Conservation (phyloP, 1,139 yeast species). For the Candida tetrigidarum region DNA sequence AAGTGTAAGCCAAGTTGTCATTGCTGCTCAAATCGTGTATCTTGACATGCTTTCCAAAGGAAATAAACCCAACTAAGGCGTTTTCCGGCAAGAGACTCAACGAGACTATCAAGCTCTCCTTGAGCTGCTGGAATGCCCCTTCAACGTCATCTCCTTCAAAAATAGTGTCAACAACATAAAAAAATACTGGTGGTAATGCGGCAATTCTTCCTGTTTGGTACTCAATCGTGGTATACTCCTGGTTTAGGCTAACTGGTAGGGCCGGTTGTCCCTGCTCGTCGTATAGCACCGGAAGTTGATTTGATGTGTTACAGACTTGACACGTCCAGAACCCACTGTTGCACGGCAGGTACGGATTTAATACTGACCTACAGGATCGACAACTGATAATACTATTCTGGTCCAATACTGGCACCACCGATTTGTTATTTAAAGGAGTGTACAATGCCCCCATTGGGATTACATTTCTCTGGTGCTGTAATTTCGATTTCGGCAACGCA, state of each 20-base stretch:
- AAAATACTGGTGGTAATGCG: constrained; percentile 53
- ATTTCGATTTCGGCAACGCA: constrained; percentile 65
- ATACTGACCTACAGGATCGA: constrained; percentile 60
- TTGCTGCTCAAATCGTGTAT: constrained; percentile 58
- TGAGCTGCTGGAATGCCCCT: constrained; percentile 50
- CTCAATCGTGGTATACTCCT: constrained; percentile 59
- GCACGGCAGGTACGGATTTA: constrained; percentile 57
- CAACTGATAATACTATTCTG: constrained; percentile 42
- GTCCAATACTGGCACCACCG: constrained; percentile 41
- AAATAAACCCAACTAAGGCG: constrained; percentile 59
- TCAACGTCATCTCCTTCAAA: constrained; percentile 46
- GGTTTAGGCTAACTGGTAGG: constrained; percentile 39
- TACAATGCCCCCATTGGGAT: constrained; percentile 69
- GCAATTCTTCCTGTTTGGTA: constrained; percentile 53
- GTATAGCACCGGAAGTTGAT: constrained; percentile 36
- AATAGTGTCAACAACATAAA: constrained; percentile 72
- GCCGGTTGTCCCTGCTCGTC: constrained; percentile 20
- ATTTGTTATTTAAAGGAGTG: constrained; percentile 64
- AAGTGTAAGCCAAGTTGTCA: constrained; percentile 35
- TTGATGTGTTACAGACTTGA: constrained; percentile 60
- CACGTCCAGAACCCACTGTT: constrained; percentile 62
- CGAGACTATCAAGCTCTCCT: constrained; percentile 56
- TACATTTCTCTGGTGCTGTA: constrained; percentile 60
- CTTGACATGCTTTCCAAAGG: constrained; percentile 68
- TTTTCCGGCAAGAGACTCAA: constrained; percentile 63